These are phyloP conservation scores for Dorcoceras hygrometricum DNA, from an alignment of 257 asterid genomes.

Conservation along the genomic window DNA sequence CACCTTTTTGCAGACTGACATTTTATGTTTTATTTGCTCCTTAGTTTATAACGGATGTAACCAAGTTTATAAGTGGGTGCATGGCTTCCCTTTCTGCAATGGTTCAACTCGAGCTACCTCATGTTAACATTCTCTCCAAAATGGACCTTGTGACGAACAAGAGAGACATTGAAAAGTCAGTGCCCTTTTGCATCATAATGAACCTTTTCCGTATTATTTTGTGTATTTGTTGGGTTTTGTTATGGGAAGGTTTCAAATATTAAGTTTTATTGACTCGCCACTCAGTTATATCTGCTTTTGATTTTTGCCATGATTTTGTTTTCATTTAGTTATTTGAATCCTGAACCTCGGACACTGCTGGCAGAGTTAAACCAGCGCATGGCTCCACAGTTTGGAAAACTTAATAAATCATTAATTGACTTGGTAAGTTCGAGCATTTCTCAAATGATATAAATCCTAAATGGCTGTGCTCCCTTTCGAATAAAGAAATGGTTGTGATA, in stretches of 20 bases:
- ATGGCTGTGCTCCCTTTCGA: background rate
- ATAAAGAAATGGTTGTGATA: background rate
- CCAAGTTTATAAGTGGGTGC: constrained; percentile 98
- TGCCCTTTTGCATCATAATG: constrained; percentile 24
- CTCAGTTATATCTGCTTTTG: no score
- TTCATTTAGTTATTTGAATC: constrained; percentile 67
- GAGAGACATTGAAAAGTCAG: constrained; percentile 84
- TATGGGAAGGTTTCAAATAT: no score
- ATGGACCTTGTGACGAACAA: constrained; percentile 97
- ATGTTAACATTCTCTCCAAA: constrained; percentile 91
- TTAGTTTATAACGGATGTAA: constrained; percentile 93
- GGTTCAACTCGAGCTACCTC: constrained; percentile 98
- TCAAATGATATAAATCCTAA: constrained; percentile 8
- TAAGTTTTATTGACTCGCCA: no score
- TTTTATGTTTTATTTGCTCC: constrained; percentile 14
- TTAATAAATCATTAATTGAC: constrained; percentile 79
- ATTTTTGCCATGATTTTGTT: constrained; percentile 19
- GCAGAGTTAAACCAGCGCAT: constrained; percentile 81
- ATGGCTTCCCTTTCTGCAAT: constrained; percentile 98
- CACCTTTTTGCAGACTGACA: constrained; percentile 21
- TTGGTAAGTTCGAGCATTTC: constrained; percentile 47
- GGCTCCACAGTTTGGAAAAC: constrained; percentile 88
- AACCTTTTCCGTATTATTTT: constrained; percentile 12
- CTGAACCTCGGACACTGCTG: constrained; percentile 72
- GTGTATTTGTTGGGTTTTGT: no score